Conservation (phyloP, 1,139 yeast species). For the Suhomyces wounanorum region DNA sequence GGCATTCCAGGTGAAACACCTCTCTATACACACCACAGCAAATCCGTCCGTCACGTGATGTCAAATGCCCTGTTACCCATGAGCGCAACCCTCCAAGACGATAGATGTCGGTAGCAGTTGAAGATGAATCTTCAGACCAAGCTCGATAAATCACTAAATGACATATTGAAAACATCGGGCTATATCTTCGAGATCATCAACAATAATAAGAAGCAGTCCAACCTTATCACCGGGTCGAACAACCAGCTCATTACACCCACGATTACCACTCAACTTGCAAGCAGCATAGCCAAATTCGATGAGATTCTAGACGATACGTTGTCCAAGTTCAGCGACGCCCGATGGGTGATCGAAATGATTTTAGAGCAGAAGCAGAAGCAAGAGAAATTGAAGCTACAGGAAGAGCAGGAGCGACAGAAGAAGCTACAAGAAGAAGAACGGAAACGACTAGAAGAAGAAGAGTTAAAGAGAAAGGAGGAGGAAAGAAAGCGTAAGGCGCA, state of each 20-base stretch:
- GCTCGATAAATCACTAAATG: slow-evolving; percentile 43
- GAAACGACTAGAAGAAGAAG: slow-evolving; percentile 21
- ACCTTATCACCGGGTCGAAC: slow-evolving; percentile 46
- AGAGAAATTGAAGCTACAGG: slow-evolving; percentile 42
- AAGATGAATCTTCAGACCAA: slow-evolving; percentile 44
- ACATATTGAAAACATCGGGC: slow-evolving; percentile 46
- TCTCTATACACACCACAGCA: not conserved
- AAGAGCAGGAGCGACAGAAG: slow-evolving; percentile 39
- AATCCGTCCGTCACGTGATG: not conserved
- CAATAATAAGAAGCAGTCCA: slow-evolving; percentile 45
- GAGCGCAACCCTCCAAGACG: not conserved
- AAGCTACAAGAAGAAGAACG: slow-evolving; percentile 26
- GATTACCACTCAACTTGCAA: slow-evolving; percentile 42
- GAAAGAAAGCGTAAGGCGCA: slow-evolving; percentile 15
- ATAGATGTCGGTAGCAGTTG: not conserved
- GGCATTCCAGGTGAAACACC: not conserved
- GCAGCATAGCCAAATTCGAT: slow-evolving; percentile 42
- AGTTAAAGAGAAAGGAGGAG: slow-evolving; percentile 18
- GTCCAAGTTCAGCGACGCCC: slow-evolving; percentile 46
- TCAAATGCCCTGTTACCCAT: not conserved
- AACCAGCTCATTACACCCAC: slow-evolving; percentile 46
- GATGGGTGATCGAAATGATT: slow-evolving; percentile 50
- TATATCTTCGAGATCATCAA: slow-evolving; percentile 48
- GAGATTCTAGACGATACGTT: slow-evolving; percentile 48
- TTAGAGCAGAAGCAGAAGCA: slow-evolving; percentile 46